Evolutionary conservation across 2,329 filamentous ascomycete genomes (phyloP), one percentile per base, ranked within the genome.

Genomic region (Tolypocladium ophioglossoides): DNA sequence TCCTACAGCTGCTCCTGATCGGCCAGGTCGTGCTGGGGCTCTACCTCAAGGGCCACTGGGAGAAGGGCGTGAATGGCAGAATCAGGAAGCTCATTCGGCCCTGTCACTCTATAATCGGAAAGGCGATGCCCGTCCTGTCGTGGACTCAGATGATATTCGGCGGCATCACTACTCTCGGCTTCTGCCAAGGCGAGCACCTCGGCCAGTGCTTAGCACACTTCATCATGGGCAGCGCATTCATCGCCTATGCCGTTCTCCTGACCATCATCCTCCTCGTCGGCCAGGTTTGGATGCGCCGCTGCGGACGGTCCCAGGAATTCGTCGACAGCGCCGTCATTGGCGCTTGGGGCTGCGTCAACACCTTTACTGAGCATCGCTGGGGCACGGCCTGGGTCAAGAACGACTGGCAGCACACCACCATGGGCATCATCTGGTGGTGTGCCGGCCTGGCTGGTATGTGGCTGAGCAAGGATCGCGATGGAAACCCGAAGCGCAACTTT

Each of bases 371-470:
- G 71, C 94, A 99, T 68, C 83, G 87, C 52, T 99, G 94, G 94
- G 94, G 94, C 53, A 78, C 78, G 1, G 79, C 82, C 0, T 99
- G 94, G 94, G 90, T 87, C 52, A 84, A 82, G 70, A 97, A 96
- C 66, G 94, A 99, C 69, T 83, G 96, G 73, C 92, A 99, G 70
- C 94, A 99, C 70, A 99, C 94, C 0, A 89, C 88, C n/a, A 97
- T 99, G 92, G 94, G 94, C n/a, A 83, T 99, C 58, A 84, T 99
- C 52, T 99, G 94, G 94, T 99, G 92, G 92, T 88, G 85, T 63
- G 92, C 94, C 9, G 94, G 94, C 27, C 74, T 99, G 34, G 80
- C 92, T 12, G 94, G 94, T 44, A 80, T 99, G 52, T 99, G 92
- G 94, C 77, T 99, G 40, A 95, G 90, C 68, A 82, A 83, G 58